phyloP scores from a whole-genome alignment of 176 grass and related monocot species.

The Hordeum marinum region DNA sequence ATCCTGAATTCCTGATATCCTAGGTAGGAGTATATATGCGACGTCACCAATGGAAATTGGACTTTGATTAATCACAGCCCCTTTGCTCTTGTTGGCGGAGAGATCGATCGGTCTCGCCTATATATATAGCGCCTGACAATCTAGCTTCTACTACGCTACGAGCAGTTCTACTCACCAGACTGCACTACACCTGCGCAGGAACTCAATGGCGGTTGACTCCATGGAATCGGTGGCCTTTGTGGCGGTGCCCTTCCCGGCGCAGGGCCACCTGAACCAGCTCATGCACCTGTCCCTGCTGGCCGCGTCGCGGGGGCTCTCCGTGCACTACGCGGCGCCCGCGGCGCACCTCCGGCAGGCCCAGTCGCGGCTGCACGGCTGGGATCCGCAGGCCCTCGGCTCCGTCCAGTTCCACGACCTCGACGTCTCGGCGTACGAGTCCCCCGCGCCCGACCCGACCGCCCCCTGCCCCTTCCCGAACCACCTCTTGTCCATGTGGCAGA shows the following conservation, averaged over 20 bases:
- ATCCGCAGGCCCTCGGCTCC: background rate
- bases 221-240: background rate
- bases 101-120: background rate
- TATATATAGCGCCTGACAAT: background rate
- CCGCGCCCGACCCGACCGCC: slow-evolving; percentile 10
- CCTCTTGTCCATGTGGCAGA: slow-evolving; percentile 20
- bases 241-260: background rate
- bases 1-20: background rate
- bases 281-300: slow-evolving; percentile 7
- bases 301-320: slow-evolving; percentile 14
- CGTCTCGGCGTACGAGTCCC: slow-evolving; percentile 20
- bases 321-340: slow-evolving; percentile 38
- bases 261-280: slow-evolving; percentile 12
- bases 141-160: background rate
- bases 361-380: slow-evolving; percentile 10
- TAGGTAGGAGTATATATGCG: background rate
- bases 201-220: background rate
- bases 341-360: background rate
- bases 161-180: background rate
- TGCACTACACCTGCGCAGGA: background rate
- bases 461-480: slow-evolving; percentile 31
- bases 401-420: slow-evolving; percentile 31
- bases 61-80: background rate
- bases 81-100: background rate
- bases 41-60: background rate